Conservation (phyloP, 495 filamentous ascomycete species). For the Acidomyces sp. region DNA sequence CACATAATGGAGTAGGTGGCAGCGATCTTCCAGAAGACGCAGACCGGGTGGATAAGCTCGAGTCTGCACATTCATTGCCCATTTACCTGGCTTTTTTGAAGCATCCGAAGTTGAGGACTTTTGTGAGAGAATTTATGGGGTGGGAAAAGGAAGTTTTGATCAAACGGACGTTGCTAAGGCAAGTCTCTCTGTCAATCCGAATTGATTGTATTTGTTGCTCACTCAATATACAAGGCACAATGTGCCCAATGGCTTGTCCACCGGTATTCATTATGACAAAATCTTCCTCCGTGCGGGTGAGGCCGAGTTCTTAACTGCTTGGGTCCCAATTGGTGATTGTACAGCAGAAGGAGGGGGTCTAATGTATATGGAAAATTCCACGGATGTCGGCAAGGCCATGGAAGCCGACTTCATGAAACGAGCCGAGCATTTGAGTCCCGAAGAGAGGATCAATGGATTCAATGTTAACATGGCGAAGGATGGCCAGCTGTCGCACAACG, state of each 20-base stretch:
- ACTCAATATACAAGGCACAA: slow-evolving; percentile 18
- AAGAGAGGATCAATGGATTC: slow-evolving; percentile 19
- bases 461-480: slow-evolving; percentile 21
- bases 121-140: slow-evolving; percentile 19
- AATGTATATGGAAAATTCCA: slow-evolving; percentile 17
- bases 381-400: slow-evolving; percentile 16
- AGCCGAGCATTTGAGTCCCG: slow-evolving; percentile 13
- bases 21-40: slow-evolving; percentile 13
- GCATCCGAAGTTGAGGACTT: slow-evolving; percentile 14
- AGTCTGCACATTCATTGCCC: slow-evolving; percentile 14
- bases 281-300: slow-evolving; percentile 22
- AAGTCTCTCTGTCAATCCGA: background rate
- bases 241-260: slow-evolving; percentile 19
- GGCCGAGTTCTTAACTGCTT: slow-evolving; percentile 22
- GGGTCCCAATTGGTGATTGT: slow-evolving; percentile 24
- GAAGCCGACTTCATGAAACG: slow-evolving; percentile 20
- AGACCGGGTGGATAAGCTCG: slow-evolving; percentile 6
- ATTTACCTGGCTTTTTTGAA: slow-evolving; percentile 18
- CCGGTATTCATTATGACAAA: slow-evolving; percentile 22
- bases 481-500: slow-evolving; percentile 20
- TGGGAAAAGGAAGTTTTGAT: slow-evolving; percentile 22
- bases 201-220: background rate
- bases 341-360: slow-evolving; percentile 17
- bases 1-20: slow-evolving; percentile 19
- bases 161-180: slow-evolving; percentile 19